These are phyloP conservation scores for Circinella umbellata DNA, from an alignment of 371 early-diverging fungal genomes.

Conservation along the genomic window DNA sequence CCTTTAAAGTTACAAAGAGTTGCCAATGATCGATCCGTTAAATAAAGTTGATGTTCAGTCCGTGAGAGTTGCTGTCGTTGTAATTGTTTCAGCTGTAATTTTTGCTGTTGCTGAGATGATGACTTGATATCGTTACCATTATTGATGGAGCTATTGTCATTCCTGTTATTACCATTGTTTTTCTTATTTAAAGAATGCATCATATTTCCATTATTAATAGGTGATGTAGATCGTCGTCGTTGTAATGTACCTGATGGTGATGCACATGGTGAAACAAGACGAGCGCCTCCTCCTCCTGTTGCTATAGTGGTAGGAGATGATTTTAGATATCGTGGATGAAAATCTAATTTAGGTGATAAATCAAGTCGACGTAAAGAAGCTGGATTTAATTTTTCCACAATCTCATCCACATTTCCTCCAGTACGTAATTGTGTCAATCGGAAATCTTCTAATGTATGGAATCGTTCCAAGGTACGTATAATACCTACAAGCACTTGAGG, in stretches of 20 bases:
- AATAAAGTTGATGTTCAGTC: slow-evolving; percentile 20
- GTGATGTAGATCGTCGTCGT: background rate
- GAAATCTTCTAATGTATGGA: slow-evolving; percentile 35
- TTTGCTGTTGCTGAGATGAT: background rate
- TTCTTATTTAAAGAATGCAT: background rate
- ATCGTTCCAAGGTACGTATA: slow-evolving; percentile 17
- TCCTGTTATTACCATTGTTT: background rate
- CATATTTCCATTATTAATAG: background rate
- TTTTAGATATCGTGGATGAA: slow-evolving; percentile 29
- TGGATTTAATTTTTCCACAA: slow-evolving; percentile 24
- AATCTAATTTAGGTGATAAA: slow-evolving; percentile 29
- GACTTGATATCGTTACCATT: too few relatives aligned
- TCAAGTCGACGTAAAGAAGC: slow-evolving; percentile 28
- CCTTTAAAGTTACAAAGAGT: slow-evolving; percentile 13
- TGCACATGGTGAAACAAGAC: slow-evolving; percentile 2
- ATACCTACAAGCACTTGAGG: slow-evolving; percentile 23
- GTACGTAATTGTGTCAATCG: slow-evolving; percentile 38
- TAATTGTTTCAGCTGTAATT: background rate
- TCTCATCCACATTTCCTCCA: slow-evolving; percentile 34
- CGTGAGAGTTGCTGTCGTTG: slow-evolving; percentile 7
- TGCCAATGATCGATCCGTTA: slow-evolving; percentile 12
- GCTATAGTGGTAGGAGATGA: background rate
- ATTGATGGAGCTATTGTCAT: background rate
- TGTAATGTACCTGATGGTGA: background rate
- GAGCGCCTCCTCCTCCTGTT: background rate